Conservation (phyloP, 2,329 filamentous ascomycete genomes). For the Westerdykella ornata region DNA sequence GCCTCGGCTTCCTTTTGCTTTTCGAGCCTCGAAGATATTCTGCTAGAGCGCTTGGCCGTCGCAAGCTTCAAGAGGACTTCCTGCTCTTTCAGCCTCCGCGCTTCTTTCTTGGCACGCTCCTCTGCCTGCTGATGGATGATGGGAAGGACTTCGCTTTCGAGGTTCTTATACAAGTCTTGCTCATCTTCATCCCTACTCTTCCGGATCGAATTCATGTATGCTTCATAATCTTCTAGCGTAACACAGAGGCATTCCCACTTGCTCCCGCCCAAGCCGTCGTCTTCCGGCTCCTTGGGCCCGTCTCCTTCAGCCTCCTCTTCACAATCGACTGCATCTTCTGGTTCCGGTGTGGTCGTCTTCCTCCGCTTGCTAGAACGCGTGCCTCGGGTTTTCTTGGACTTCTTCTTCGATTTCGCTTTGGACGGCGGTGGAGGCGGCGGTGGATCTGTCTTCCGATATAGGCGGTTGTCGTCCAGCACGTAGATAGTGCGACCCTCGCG, state of each 20-base stretch:
- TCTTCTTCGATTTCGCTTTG: conserved; percentile 46
- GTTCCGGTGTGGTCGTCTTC: conserved; percentile 48
- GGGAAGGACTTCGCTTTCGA: conserved; percentile 74
- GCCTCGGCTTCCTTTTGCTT: conserved; percentile 68
- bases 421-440: conserved; percentile 51
- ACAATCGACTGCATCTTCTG: conserved; percentile 37
- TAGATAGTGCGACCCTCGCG: conserved; percentile 79
- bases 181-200: conserved; percentile 80
- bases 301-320: conserved; percentile 28
- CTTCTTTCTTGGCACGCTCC: conserved; percentile 61
- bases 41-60: conserved; percentile 88
- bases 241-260: conserved; percentile 90
- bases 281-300: conserved; percentile 33
- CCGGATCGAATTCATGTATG: conserved; percentile 62
- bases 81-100: conserved; percentile 72
- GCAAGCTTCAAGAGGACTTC: conserved; percentile 78
- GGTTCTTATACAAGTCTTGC: conserved; percentile 63
- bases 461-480: conserved; percentile 84
- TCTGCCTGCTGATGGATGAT: conserved; percentile 72
- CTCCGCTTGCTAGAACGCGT: conserved; percentile 65
- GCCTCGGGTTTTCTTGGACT: conserved; percentile 53
- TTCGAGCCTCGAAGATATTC: conserved; percentile 75
- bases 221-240: conserved; percentile 67
- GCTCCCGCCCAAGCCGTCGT: conserved; percentile 65
- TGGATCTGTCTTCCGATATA: conserved; percentile 82